phyloP scores from a whole-genome alignment of 805 yeast species.

The Starmerella stigmatis region DNA sequence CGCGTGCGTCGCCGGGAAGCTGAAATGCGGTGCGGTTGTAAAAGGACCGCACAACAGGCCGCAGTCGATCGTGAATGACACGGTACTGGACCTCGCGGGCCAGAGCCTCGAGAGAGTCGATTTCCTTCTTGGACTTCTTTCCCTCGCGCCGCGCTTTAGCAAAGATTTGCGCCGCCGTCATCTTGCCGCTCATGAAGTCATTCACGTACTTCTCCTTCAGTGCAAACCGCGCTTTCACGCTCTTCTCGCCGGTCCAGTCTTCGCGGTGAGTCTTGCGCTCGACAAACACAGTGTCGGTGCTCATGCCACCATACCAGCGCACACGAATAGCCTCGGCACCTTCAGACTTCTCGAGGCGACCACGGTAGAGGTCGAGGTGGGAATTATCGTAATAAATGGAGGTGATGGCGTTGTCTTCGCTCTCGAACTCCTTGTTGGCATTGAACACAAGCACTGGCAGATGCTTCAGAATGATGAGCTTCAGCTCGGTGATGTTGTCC shows the following conservation, averaged over 20 bases:
- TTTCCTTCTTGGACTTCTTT: conserved; percentile 74
- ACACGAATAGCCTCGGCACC: conserved; percentile 98
- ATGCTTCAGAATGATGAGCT: conserved; percentile 83
- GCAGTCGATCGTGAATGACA: conserved; percentile 65
- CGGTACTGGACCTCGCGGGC: conserved; percentile 91
- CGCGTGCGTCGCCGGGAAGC: conserved; percentile 98
- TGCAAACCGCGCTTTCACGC: conserved; percentile 95
- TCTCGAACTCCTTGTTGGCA: conserved; percentile 88
- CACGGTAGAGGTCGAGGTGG: conserved; percentile 82
- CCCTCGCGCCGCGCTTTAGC: conserved; percentile 90
- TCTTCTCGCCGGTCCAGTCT: conserved; percentile 99
- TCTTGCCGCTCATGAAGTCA: conserved; percentile 69
- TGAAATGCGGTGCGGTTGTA: conserved; percentile 98
- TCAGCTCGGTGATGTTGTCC: conserved; percentile 92
- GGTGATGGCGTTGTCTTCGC: conserved; percentile 91
- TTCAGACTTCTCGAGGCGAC: conserved; percentile 89
- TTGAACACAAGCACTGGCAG: conserved; percentile 95
- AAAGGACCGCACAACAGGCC: conserved; percentile 93
- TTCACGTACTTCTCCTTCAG: conserved; percentile 86
- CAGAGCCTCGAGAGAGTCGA: conserved; percentile 81
- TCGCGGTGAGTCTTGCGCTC: conserved; percentile 98
- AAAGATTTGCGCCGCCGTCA: conserved; percentile 79
- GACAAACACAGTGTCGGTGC: conserved; percentile 79
- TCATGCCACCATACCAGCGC: conserved; percentile 99
- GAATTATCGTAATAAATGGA: conserved; percentile 91